Base-by-base conservation (phyloP, 2,329 filamentous ascomycete species). In the Aspergillus sp. region DNA sequence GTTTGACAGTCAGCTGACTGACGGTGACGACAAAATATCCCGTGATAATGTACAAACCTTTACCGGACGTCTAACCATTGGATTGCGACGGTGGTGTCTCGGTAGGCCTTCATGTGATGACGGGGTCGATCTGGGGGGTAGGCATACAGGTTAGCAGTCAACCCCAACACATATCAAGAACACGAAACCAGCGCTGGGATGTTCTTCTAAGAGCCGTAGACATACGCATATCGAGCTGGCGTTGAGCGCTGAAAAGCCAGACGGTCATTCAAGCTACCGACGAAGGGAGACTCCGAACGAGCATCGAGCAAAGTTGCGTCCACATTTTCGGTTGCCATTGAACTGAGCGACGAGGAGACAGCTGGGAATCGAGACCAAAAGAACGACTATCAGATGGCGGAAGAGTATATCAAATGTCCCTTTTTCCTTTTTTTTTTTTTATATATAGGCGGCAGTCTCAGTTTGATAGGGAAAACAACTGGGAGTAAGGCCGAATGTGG, bases 51-150 rank as follows among this genome's bases (percentile, higher is more conserved):
- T 5, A 53, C 44, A n/a, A 57, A 81, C 79, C 72, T 86, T 86
- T 53, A 86, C 81, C 57, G 73, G 74, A 65, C 78, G 75, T 42
- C 79, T 78, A 41, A 75, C 73, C 46, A 82, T 84, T 45, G 79
- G 77, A 46, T 77, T 76, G 52, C 82, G 78, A 55, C 73, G 75
- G 67, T 85, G 81, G 63, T 86, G 83, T 68, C 83, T 75, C 44
- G 82, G 71, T n/a, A 81, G 82, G 59, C 78, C 83, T 53, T 80
- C 76, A 65, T 79, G 25, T 12, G 25, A 81, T 46, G 77, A 74
- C 55, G 80, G 77, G 41, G 72, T 69, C 45, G 81, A 82, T 59
- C 80, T 82, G 58, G 42, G 42, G 15, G 25, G 15, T 19, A 20
- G 12, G 19, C 13, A 17, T 17, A 35, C n/a, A 7, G 13, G 17